A percentile compares a stretch with the other conserved stretches of the same genome.
phyloP scores from a whole-genome alignment of 2,329 filamentous ascomycete species.

The Trichophyton benhamiae region DNA sequence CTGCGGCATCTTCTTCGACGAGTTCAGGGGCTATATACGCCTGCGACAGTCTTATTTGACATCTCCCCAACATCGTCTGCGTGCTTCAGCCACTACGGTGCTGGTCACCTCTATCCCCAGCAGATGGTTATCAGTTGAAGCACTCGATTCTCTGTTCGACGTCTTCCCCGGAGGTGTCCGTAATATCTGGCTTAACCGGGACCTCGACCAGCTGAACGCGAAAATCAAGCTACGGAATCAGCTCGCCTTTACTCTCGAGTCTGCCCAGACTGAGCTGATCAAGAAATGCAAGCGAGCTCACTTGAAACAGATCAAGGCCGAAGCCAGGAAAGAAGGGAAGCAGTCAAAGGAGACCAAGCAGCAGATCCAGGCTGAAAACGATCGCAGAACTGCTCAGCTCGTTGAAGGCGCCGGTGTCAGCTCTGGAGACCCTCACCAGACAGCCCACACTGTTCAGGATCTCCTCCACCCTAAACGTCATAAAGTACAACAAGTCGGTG shows the following conservation, averaged over 20 bases:
- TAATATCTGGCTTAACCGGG: constrained; percentile 93
- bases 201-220: constrained; percentile 68
- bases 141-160: constrained; percentile 74
- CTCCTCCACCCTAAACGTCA: constrained; percentile 24
- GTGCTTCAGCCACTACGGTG: constrained; percentile 89
- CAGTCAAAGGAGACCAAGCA: constrained; percentile 26
- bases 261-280: constrained; percentile 74
- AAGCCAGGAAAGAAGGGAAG: constrained; percentile 48
- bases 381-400: constrained; percentile 35
- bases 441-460: constrained; percentile 35
- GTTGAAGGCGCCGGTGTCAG: constrained; percentile 41
- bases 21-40: constrained; percentile 78
- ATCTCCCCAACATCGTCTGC: constrained; percentile 82
- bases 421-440: constrained; percentile 46
- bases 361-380: constrained; percentile 39
- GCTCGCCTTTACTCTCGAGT: constrained; percentile 61
- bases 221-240: constrained; percentile 67
- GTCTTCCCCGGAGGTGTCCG: constrained; percentile 90
- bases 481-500: constrained; percentile 37
- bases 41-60: constrained; percentile 90
- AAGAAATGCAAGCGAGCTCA: constrained; percentile 67
- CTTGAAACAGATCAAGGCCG: constrained; percentile 54
- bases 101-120: constrained; percentile 79
- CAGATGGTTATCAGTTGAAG: constrained; percentile 80
- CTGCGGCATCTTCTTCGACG: constrained; percentile 74